Base-by-base conservation (phyloP, 129 eudicot species). In the Lactuca saligna region DNA sequence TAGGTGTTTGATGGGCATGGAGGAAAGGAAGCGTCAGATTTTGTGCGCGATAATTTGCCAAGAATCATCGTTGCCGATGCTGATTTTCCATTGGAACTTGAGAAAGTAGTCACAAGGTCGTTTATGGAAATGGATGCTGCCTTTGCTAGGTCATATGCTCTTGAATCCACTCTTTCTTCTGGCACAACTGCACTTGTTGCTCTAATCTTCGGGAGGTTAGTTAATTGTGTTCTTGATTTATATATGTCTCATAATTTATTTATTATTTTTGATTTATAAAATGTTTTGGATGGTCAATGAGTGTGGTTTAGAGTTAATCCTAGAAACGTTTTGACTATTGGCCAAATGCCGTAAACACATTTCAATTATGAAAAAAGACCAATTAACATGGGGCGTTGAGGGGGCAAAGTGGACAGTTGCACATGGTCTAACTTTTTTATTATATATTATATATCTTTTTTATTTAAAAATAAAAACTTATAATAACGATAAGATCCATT, bases 1-100 rank as follows among this genome's bases (percentile, higher is more conserved):
- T 69, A 92, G 98, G 98, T 93, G 64, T 93, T 93, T 65, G 98
- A 93, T 80, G 98, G 98, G 61, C 98, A 93, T 66, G 98, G 97
- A 46, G 98, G 98, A 44, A 84, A 83, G 49, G 89, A 85, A 57
- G 98, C 98, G 48, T 89, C 98, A 50, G 87, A 86, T 54, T 93
- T 86, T 80, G 97, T 81, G 25, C 85, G 97, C 7, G 97, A 93
- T 61, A 86, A 89, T 76, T 71, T 93, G 41, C 96, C 98, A 10
- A 79, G 85, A 68, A 82, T 93, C 53, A 84, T 93, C 17, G 90
- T 87, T 6, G 90, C 89, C 71, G 98, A 89, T 83, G 95, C 84
- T 72, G 88, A 85, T 73, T 93, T 93, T 62, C 98, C 98, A 17
- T 20, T 83, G 41, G 84, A 89, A 78, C 95, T 93, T 48, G 97